Evolutionary conservation across 768 basidiomycete genomes (phyloP), one percentile per base, ranked within the genome.

Genomic region (Crucibulum laeve): DNA sequence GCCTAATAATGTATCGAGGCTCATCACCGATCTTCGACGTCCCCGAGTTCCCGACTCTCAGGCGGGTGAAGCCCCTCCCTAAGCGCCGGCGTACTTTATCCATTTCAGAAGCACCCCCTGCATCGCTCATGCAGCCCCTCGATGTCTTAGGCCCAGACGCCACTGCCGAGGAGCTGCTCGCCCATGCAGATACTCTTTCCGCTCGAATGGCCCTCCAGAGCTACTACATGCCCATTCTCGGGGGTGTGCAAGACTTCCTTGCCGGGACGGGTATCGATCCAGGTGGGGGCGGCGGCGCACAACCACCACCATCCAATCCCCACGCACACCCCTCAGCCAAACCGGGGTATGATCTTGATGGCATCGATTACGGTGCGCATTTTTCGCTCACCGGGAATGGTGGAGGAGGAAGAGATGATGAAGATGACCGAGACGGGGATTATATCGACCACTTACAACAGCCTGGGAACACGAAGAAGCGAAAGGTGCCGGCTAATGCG

Each of bases 391-490:
- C 54, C 2, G 26, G 42, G 39, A 34, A 43, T 38, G 47, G 48
- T 17, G 41, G 46, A 44, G 48, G 45, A 44, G 47, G 56, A 34
- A 63, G 60, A 11, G 74, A 74, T 43, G 77, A 76, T 28, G 78
- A 81, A 36, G 76, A 74, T 49, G 67, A 71, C 23, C 74, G 65
- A 7, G 80, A 79, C 49, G 79, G 71, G 17, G 86, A 85, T 55
- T 82, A 81, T 51, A 55, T 73, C 13, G 84, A 88, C 58, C 82
- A 85, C 53, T 62, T 82, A 23, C 81, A 77, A 48, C 87, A 88
- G 50, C 87, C 82, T 3, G 84, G 83, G 5, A 91, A 91, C 54
- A 85, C 87, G 38, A 91, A 91, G 77, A 91, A 91, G 67, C 74
- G 89, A 38, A 91, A 91, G 59, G 88, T 91, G 2, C 89, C 90